Conservation (phyloP, 345 rosid species). For the Hibiscus mutabilis region DNA sequence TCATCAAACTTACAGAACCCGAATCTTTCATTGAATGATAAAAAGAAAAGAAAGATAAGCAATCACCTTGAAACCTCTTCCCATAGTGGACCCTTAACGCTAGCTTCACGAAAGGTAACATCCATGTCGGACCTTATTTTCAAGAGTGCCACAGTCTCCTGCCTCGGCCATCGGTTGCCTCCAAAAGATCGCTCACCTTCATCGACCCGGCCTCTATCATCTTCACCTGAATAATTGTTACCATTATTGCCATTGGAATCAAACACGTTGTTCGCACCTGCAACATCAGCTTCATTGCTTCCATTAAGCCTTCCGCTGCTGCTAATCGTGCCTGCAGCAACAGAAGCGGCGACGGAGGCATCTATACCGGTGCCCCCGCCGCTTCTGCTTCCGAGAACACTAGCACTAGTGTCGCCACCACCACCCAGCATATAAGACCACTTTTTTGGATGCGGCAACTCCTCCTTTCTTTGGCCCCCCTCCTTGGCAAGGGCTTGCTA, state of each 20-base stretch:
- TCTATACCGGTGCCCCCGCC: conserved; percentile 1
- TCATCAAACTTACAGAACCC: background rate
- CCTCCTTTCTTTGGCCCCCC: conserved; percentile 7
- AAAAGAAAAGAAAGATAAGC: background rate
- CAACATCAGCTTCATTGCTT: background rate
- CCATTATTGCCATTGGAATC: background rate
- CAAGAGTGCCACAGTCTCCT: conserved; percentile 64
- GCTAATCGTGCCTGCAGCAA: background rate
- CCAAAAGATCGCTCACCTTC: conserved; percentile 40
- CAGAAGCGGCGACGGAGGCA: background rate
- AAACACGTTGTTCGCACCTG: background rate
- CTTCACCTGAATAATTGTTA: conserved; percentile 30
- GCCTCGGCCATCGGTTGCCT: conserved; percentile 80
- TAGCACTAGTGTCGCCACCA: conserved; percentile 1
- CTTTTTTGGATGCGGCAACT: background rate
- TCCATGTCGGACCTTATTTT: conserved; percentile 71
- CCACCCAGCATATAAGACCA: conserved; percentile 12
- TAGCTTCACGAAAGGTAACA: conserved; percentile 54
- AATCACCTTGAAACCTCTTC: conserved; percentile 64
- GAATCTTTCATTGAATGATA: background rate
- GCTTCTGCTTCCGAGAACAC: conserved; percentile 3
- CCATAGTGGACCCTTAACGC: conserved; percentile 64
- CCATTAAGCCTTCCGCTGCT: conserved; percentile 16
- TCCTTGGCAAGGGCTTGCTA: conserved; percentile 8
- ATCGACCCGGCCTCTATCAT: conserved; percentile 26